Conservation (phyloP, 805 yeast genomes). For the Ogataea philodendri region DNA sequence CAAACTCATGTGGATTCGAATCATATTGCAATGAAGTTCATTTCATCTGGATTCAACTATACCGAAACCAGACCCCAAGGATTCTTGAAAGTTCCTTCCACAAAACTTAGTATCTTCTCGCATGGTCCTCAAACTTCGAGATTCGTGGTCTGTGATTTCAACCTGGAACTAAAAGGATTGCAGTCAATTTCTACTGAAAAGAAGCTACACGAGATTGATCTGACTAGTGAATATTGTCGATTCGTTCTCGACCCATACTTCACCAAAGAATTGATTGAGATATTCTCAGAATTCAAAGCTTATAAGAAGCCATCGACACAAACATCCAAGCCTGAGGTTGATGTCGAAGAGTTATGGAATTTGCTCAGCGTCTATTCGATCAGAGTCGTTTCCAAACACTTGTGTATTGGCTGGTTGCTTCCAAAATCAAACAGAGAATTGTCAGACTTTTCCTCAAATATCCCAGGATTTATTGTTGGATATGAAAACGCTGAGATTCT, state of each 20-base stretch:
- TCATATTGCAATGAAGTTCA: constrained; percentile 7
- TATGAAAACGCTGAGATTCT: constrained; percentile 70
- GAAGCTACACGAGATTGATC: constrained; percentile 46
- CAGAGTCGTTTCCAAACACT: constrained; percentile 58
- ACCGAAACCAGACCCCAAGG: constrained; percentile 35
- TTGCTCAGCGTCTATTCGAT: constrained; percentile 45
- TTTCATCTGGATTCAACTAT: constrained; percentile 19
- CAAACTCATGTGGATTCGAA: constrained; percentile 20
- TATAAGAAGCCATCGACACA: background rate
- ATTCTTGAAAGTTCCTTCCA: constrained; percentile 40
- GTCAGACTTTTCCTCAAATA: constrained; percentile 4
- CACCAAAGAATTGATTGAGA: constrained; percentile 24
- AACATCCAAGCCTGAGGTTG: constrained; percentile 1
- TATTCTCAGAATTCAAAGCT: constrained; percentile 9
- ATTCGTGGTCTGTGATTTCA: constrained; percentile 45
- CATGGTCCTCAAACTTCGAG: constrained; percentile 39
- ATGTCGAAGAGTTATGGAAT: constrained; percentile 17
- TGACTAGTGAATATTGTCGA: constrained; percentile 59
- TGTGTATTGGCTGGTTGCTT: constrained; percentile 80
- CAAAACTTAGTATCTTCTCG: constrained; percentile 35
- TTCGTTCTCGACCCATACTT: constrained; percentile 53
- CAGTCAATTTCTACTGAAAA: constrained; percentile 35
- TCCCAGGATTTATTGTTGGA: constrained; percentile 77
- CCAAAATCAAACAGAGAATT: constrained; percentile 39
- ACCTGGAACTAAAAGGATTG: constrained; percentile 42